Evolutionary conservation across 768 basidiomycete species (phyloP).

Genomic region (Clitopilus hobsonii): DNA sequence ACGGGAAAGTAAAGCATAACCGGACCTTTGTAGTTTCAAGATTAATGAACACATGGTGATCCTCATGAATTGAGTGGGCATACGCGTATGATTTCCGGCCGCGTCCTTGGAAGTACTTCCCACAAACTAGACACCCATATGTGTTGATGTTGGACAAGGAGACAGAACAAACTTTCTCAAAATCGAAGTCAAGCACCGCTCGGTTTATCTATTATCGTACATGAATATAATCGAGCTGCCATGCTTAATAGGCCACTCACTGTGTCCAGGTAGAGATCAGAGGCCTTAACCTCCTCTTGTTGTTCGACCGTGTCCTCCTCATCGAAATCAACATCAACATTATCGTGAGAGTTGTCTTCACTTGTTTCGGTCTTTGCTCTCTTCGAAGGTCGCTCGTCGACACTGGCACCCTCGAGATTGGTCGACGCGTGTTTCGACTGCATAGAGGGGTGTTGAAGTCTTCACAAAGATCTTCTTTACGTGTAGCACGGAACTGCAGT

Average conservation of each 20-base stretch:
- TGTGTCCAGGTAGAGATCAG: slow-evolving; percentile 93
- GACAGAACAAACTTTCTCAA: slow-evolving; percentile 98
- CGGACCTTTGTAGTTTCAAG: slow-evolving; percentile 86
- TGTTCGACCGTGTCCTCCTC: slow-evolving; percentile 22
- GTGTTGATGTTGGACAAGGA: slow-evolving; percentile 95
- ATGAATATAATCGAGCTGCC: too few relatives aligned
- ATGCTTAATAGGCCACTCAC: too few relatives aligned
- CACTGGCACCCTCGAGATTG: background rate
- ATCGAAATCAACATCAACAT: slow-evolving; percentile 27
- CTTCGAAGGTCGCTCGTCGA: slow-evolving; percentile 29
- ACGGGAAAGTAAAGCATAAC: slow-evolving; percentile 8
- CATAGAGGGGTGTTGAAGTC: too few relatives aligned
- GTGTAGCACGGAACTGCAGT: too few relatives aligned
- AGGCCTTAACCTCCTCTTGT: slow-evolving; percentile 42
- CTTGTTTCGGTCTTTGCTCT: slow-evolving; percentile 17
- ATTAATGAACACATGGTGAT: slow-evolving; percentile 98
- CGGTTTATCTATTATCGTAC: slow-evolving; percentile 97
- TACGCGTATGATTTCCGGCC: slow-evolving; percentile 94
- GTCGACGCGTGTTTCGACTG: background rate
- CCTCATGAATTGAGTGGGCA: slow-evolving; percentile 94
- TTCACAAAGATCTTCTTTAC: too few relatives aligned
- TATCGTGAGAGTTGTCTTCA: slow-evolving; percentile 11
- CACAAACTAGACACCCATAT: slow-evolving; percentile 96
- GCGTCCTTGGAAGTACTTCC: slow-evolving; percentile 98
- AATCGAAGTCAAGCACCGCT: slow-evolving; percentile 91